Conservation (phyloP, 1,284 basidiomycete genomes). For the Ganoderma multipileum region DNA sequence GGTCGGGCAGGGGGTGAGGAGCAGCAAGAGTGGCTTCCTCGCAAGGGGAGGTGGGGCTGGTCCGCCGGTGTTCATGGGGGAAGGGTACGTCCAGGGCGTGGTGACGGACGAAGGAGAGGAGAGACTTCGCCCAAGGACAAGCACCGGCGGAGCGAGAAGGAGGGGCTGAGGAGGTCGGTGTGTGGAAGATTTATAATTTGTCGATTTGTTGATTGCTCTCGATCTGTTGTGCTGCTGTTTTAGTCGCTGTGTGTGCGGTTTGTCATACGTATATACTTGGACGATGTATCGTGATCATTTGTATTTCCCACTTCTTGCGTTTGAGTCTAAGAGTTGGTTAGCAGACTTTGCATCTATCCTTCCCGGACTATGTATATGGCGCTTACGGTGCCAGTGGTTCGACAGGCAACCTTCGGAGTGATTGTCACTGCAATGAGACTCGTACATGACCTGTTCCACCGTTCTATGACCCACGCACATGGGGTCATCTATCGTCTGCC, state of each 20-base stretch:
- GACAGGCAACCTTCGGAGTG: no score
- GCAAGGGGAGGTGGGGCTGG: conserved; percentile 78
- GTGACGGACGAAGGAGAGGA: conserved; percentile 34
- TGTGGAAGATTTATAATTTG: conserved; percentile 13
- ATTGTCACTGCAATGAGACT: no score
- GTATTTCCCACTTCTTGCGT: conserved; percentile 4
- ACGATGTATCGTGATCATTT: conserved; percentile 10
- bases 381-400: no score
- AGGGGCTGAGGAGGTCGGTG: conserved; percentile 5
- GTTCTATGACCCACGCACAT: no score
- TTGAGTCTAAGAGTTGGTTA: not conserved
- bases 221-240: conserved; percentile 28
- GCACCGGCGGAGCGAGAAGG: conserved; percentile 2
- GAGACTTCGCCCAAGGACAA: conserved; percentile 19
- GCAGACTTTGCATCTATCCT: not conserved
- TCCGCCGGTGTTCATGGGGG: conserved; percentile 69
- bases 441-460: no score
- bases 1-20: conserved; percentile 59
- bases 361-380: not conserved
- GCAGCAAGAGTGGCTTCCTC: conserved; percentile 64
- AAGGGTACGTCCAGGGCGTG: conserved; percentile 63
- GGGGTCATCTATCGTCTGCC: no score
- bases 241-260: conserved; percentile 12
- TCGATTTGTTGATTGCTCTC: conserved; percentile 31
- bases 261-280: not conserved